Evolutionary conservation across 164 flowering plant genomes (phyloP).

Genomic region (Umbellularia californica): DNA sequence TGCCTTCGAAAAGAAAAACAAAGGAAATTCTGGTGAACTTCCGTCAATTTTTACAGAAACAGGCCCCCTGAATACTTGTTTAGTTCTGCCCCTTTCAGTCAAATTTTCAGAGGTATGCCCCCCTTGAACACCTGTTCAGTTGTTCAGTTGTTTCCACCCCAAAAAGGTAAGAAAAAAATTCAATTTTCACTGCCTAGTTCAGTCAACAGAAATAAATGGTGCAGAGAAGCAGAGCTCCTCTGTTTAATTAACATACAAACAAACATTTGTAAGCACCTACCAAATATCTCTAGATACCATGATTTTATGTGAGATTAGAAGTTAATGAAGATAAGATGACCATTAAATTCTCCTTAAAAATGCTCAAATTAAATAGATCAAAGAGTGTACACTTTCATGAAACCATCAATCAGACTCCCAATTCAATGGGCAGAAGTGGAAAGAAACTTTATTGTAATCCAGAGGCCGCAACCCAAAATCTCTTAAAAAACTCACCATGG

Average conservation of each 20-base stretch:
- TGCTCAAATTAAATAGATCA: constrained; percentile 23
- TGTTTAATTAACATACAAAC: no score
- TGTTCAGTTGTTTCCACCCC: no score
- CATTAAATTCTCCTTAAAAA: constrained; percentile 5
- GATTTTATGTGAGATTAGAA: not conserved
- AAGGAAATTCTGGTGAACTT: no score
- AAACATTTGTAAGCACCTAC: not conserved
- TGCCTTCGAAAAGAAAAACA: no score
- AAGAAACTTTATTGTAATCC: constrained; percentile 6
- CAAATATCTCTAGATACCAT: not conserved
- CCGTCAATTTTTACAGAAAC: no score
- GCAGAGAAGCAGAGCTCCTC: not conserved
- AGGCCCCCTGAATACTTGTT: no score
- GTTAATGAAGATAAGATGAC: not conserved
- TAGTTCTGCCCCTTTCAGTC: no score
- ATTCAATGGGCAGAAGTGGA: not conserved
- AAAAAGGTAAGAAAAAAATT: no score
- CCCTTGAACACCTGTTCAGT: no score
- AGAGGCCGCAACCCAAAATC: constrained; percentile 1
- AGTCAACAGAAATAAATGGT: not conserved
- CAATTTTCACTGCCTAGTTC: not conserved
- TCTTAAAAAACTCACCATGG: constrained; percentile 4
- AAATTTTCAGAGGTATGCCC: no score
- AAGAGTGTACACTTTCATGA: constrained; percentile 21
- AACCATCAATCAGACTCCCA: not conserved